phyloP scores from a whole-genome alignment of 495 filamentous ascomycete species.

The Tuber magnatum region DNA sequence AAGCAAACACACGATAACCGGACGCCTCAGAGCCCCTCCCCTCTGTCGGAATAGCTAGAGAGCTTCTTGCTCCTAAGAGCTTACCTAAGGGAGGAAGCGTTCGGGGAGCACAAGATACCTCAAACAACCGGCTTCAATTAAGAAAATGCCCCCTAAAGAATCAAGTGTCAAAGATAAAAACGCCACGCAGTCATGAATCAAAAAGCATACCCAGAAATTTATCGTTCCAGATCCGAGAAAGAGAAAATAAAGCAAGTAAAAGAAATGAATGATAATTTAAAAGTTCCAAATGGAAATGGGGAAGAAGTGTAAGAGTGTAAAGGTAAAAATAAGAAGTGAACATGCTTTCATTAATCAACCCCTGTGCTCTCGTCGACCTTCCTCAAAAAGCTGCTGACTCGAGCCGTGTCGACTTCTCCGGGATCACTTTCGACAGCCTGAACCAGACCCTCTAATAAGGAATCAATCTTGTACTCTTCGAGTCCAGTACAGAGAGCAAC shows the following conservation, averaged over 20 bases:
- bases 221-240: neutral
- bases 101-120: neutral
- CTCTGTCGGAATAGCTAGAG: neutral
- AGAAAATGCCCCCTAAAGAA: neutral
- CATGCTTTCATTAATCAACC: conserved; percentile 25
- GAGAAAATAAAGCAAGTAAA: neutral
- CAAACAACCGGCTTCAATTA: neutral
- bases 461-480: conserved; percentile 57
- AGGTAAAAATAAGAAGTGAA: neutral
- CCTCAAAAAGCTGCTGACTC: conserved; percentile 65
- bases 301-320: conserved; percentile 1
- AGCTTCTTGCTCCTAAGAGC: neutral
- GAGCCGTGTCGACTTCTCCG: conserved; percentile 58
- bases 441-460: conserved; percentile 54
- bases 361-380: conserved; percentile 52
- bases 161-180: conserved; percentile 2
- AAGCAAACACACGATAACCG: neutral
- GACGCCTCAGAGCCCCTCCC: neutral
- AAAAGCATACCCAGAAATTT: conserved; percentile 1
- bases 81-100: neutral
- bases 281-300: neutral
- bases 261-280: neutral
- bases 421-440: conserved; percentile 68
- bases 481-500: conserved; percentile 63
- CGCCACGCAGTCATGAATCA: neutral